phyloP scores from a whole-genome alignment of 1,284 basidiomycete genomes.

The Psilocybe mexicana region DNA sequence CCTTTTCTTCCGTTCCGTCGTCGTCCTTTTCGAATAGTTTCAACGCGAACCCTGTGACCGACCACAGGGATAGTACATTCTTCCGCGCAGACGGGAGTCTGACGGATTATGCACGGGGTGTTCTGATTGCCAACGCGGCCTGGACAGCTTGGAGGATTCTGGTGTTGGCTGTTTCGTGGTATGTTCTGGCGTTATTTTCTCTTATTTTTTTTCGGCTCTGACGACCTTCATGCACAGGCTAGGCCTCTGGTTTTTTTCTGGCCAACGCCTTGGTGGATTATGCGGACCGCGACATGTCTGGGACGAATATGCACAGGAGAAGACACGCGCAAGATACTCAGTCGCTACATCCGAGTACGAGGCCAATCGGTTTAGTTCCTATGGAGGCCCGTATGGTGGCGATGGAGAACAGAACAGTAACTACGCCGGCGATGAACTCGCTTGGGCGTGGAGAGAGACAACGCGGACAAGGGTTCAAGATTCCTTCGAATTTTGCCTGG shows the following conservation, averaged over 20 bases:
- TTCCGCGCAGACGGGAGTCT: conserved; percentile 69
- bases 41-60: conserved; percentile 21
- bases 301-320: conserved; percentile 64
- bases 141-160: conserved; percentile 74
- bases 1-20: conserved; percentile 54
- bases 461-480: conserved; percentile 74
- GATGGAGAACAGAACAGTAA: conserved; percentile 1
- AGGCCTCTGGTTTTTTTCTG: conserved; percentile 74
- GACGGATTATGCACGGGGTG: conserved; percentile 69
- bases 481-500: conserved; percentile 79
- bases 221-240: conserved; percentile 37
- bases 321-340: conserved; percentile 49
- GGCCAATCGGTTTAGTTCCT: conserved; percentile 22
- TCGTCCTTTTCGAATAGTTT: conserved; percentile 33
- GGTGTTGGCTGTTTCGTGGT: conserved; percentile 69
- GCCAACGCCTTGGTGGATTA: conserved; percentile 73
- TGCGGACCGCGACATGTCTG: conserved; percentile 79
- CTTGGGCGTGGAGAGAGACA: conserved; percentile 76
- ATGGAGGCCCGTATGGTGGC: conserved; percentile 7
- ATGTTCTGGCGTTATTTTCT: conserved; percentile 25
- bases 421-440: conserved; percentile 41
- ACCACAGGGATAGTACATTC: conserved; percentile 62
- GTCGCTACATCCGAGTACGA: conserved; percentile 45
- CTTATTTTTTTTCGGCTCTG: neutral
- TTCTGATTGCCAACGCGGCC: conserved; percentile 73